Evolutionary conservation across 1,284 basidiomycete genomes (phyloP).

Genomic region (Cryptococcus maquisensis): DNA sequence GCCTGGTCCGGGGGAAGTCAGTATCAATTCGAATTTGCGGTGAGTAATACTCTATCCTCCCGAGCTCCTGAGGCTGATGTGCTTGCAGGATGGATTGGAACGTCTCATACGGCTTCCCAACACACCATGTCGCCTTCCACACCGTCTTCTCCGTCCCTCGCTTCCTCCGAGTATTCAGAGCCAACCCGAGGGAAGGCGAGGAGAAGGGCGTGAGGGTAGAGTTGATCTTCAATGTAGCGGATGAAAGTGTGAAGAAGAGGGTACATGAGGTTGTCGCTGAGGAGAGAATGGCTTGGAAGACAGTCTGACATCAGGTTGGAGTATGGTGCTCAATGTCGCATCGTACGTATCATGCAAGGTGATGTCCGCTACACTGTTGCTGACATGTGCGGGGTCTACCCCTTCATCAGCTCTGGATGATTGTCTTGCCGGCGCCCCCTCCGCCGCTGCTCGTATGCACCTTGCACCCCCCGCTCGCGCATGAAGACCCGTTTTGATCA

Average conservation of each 20-base stretch:
- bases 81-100: constrained; percentile 24
- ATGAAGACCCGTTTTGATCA: too few relatives aligned
- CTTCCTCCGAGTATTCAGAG: constrained; percentile 27
- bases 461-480: too few relatives aligned
- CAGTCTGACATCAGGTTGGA: neutral
- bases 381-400: too few relatives aligned
- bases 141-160: constrained; percentile 14
- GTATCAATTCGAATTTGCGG: constrained; percentile 27
- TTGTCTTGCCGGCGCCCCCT: too few relatives aligned
- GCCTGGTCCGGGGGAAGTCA: constrained; percentile 16
- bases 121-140: constrained; percentile 17
- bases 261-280: neutral
- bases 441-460: too few relatives aligned
- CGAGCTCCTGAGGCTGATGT: too few relatives aligned
- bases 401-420: too few relatives aligned
- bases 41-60: constrained; percentile 6
- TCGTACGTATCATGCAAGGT: too few relatives aligned
- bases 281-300: neutral
- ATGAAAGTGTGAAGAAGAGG: neutral
- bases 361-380: too few relatives aligned
- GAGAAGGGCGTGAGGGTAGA: neutral
- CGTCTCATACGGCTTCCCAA: constrained; percentile 21
- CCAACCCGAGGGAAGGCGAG: constrained; percentile 16
- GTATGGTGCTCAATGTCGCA: too few relatives aligned
- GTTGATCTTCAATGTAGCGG: constrained; percentile 3